Evolutionary conservation across 2,329 filamentous ascomycete species (phyloP).

Genomic region (Penicillium oxalicum): DNA sequence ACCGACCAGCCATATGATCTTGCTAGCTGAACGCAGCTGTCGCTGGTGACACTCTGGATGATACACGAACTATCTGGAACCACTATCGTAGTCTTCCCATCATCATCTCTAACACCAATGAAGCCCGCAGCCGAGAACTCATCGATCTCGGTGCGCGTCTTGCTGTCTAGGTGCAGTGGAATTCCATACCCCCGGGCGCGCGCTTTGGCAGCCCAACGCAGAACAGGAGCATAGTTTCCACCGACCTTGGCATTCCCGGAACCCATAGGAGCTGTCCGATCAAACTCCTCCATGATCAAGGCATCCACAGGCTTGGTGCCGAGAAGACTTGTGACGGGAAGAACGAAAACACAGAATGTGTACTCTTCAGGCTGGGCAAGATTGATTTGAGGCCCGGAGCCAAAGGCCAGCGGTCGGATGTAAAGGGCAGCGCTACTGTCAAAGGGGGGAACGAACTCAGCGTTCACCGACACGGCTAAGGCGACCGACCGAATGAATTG

Average conservation of each 20-base stretch:
- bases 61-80: not conserved
- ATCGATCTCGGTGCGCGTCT: conserved; percentile 28
- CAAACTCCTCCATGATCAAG: conserved; percentile 31
- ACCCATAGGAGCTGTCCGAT: conserved; percentile 31
- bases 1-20: not conserved
- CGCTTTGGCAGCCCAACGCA: conserved; percentile 29
- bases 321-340: not conserved
- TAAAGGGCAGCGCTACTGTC: conserved; percentile 28
- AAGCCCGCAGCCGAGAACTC: conserved; percentile 34
- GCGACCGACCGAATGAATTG: conserved; percentile 14
- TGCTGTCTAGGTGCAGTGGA: conserved; percentile 32
- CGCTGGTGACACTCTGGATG: not conserved
- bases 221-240: conserved; percentile 35
- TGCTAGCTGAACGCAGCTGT: not conserved
- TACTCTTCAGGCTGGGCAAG: conserved; percentile 20
- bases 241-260: conserved; percentile 32
- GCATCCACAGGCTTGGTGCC: conserved; percentile 28
- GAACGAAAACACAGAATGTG: conserved; percentile 18
- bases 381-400: conserved; percentile 21
- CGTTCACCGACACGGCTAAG: not conserved
- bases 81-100: conserved; percentile 19
- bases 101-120: conserved; percentile 24
- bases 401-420: conserved; percentile 32
- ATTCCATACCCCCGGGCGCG: conserved; percentile 26
- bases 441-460: conserved; percentile 11